Evolutionary conservation across 176 grass and related monocot genomes (phyloP).

Genomic region (Thinopyrum elongatum): DNA sequence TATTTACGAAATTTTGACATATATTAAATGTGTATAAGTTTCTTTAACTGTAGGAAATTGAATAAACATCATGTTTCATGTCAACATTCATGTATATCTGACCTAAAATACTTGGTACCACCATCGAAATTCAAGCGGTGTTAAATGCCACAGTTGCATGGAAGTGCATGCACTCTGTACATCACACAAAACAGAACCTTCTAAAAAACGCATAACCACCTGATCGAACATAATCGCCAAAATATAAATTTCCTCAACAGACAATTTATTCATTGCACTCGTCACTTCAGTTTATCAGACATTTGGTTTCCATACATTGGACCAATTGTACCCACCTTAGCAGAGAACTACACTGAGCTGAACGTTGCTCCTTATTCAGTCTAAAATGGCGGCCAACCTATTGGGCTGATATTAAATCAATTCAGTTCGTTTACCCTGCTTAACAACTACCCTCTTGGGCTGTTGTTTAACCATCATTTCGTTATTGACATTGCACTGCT

Average conservation of each 20-base stretch:
- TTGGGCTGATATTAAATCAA: neutral
- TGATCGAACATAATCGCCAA: neutral
- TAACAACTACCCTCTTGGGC: neutral
- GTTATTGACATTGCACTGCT: neutral
- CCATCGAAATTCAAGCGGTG: neutral
- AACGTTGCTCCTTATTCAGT: neutral
- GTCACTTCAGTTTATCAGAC: neutral
- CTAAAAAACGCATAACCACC: neutral
- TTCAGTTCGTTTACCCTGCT: neutral
- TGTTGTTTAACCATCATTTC: constrained; percentile 14
- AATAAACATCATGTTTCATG: neutral
- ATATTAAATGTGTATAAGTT: too few relatives aligned
- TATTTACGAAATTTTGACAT: too few relatives aligned
- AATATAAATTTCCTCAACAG: neutral
- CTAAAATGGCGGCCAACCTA: neutral
- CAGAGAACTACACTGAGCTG: neutral
- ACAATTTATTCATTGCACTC: neutral
- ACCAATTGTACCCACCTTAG: neutral
- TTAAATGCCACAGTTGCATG: neutral
- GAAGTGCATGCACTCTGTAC: neutral
- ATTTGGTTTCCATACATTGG: neutral
- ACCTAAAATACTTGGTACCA: neutral
- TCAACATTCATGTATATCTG: neutral
- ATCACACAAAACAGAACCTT: neutral
- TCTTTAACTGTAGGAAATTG: constrained; percentile 1